Evolutionary conservation across 2,329 filamentous ascomycete species (phyloP), one percentile per base, ranked within the genome.

Genomic region (Trichoderma semiorbis): DNA sequence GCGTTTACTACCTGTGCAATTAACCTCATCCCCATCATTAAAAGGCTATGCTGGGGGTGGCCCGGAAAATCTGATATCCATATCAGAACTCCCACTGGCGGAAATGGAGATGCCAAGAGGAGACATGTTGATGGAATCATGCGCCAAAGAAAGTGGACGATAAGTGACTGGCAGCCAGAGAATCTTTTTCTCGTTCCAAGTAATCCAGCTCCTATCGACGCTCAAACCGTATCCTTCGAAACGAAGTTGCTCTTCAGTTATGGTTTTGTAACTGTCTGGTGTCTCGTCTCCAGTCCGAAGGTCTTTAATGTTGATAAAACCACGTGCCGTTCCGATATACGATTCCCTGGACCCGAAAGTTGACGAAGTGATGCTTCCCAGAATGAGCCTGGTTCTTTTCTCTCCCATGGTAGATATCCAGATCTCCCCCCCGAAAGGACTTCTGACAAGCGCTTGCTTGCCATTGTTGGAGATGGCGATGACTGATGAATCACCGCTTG

Each of bases 361-460:
- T 21, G 7, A 3, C 2, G 5, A 3, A 32, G 10, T 3, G 0
- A 12, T 21, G 7, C 7, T n/a, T 6, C 8, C 18, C 1, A 58
- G 14, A n/a, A n/a, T 30, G 26, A 58, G 55, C 2, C 55, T 58
- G 10, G 11, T 58, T 12, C 6, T 32, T 28, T 21, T 58, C 55
- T 58, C 16, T 5, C 28, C 55, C 55, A 30, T n/a, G 16, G 16
- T 58, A 32, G 28, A n/a, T 58, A 58, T 32, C 55, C 55, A 58
- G 5, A 32, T 32, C 16, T 58, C 55, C 0, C 0, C 5, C 0
- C 7, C 18, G 2, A 11, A 10, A 10, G 16, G 7, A 32, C 28
- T 18, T 2, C 55, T 28, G 1, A 58, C 28, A 58, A 58, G 55
- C 28, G n/a, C 55, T 18, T 28, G 55, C 5, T 1, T 32, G 30